phyloP scores from a whole-genome alignment of 2,329 filamentous ascomycete species.

The Calonectria crousiana region DNA sequence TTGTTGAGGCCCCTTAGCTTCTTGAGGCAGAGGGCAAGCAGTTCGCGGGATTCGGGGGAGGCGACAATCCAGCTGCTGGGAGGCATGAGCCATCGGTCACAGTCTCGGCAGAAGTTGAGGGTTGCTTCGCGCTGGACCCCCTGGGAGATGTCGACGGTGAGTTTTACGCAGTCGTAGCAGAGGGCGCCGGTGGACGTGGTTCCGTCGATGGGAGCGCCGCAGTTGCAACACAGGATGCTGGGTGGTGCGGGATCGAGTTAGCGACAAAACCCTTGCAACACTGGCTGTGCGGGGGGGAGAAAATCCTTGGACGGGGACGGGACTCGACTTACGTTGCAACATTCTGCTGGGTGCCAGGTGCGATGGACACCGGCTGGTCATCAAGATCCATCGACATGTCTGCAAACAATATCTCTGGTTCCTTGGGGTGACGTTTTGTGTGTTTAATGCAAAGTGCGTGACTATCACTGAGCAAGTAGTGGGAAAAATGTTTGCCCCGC shows the following conservation, averaged over 20 bases:
- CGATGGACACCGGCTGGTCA: slow-evolving; percentile 55
- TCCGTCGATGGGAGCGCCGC: slow-evolving; percentile 94
- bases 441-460: slow-evolving; percentile 34
- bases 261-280: background rate
- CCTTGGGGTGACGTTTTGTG: slow-evolving; percentile 29
- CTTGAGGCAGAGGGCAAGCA: slow-evolving; percentile 90
- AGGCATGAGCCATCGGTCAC: slow-evolving; percentile 92
- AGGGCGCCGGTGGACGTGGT: slow-evolving; percentile 87
- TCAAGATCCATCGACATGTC: slow-evolving; percentile 60
- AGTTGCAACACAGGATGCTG: slow-evolving; percentile 94
- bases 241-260: slow-evolving; percentile 17
- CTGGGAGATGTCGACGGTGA: slow-evolving; percentile 91
- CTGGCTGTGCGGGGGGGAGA: slow-evolving; percentile 31
- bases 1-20: slow-evolving; percentile 89
- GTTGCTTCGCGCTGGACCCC: slow-evolving; percentile 92
- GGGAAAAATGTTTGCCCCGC: slow-evolving; percentile 53
- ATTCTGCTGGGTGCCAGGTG: slow-evolving; percentile 46
- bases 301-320: background rate
- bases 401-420: slow-evolving; percentile 32
- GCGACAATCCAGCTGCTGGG: slow-evolving; percentile 90
- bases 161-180: slow-evolving; percentile 95
- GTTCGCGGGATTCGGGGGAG: slow-evolving; percentile 87
- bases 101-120: slow-evolving; percentile 92
- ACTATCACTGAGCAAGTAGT: slow-evolving; percentile 36
- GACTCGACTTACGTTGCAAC: slow-evolving; percentile 55